Evolutionary conservation across 2,329 filamentous ascomycete species (phyloP).

Genomic region (Aspergillus costaricaensis): DNA sequence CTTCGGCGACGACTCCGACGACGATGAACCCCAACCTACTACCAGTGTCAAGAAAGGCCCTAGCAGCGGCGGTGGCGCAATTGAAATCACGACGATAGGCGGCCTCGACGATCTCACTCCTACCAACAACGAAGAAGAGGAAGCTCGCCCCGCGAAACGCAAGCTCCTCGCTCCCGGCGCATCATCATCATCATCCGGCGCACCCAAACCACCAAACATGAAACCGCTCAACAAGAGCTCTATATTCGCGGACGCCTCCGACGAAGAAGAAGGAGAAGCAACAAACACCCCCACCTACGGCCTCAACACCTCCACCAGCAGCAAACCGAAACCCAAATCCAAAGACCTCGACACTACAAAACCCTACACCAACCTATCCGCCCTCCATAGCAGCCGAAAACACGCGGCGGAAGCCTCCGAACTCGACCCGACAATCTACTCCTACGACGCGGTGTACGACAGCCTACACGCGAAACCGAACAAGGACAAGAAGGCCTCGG

Average conservation of each 20-base stretch:
- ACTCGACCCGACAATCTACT: conserved; percentile 51
- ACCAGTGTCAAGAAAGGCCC: conserved; percentile 11
- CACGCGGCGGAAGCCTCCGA: conserved; percentile 47
- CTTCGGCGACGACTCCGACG: conserved; percentile 47
- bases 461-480: conserved; percentile 46
- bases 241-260: conserved; percentile 41
- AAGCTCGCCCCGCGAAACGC: conserved; percentile 33
- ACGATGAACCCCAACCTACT: conserved; percentile 17
- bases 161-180: conserved; percentile 36
- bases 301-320: conserved; percentile 25
- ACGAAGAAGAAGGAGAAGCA: conserved; percentile 27
- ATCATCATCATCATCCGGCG: not conserved
- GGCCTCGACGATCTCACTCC: conserved; percentile 31
- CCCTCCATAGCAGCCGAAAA: conserved; percentile 48
- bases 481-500: conserved; percentile 27
- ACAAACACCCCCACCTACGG: conserved; percentile 24
- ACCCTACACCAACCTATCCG: conserved; percentile 46
- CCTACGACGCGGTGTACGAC: conserved; percentile 53
- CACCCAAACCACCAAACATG: conserved; percentile 25
- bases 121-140: conserved; percentile 20
- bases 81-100: conserved; percentile 44
- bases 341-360: not conserved
- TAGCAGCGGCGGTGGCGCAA: conserved; percentile 18
- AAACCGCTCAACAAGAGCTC: conserved; percentile 40
- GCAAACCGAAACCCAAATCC: conserved; percentile 8